Evolutionary conservation across 169 alveolate species (phyloP), one percentile per base, ranked within the genome.

Genomic region (Plasmodium inui): DNA sequence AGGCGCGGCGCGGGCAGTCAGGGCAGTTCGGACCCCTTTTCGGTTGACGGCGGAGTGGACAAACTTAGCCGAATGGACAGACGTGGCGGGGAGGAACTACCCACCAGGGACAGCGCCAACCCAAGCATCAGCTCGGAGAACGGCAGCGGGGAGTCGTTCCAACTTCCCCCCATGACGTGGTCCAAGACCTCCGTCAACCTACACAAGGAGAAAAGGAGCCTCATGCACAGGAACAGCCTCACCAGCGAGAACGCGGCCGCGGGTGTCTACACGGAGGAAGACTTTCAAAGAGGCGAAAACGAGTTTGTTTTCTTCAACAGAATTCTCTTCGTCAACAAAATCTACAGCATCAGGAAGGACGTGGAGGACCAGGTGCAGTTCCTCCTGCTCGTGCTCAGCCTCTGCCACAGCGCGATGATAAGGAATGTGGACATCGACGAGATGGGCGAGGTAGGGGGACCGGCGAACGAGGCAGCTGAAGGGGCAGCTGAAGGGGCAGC

Each of bases 381-480:
- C 73, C 73, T 78, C 26, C 53, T 89, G 14, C 83, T 89, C 22
- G 94, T 89, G 8, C 53, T 89, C 46, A 89, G 94, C 22, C 83
- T 89, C 46, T 89, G 94, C 17, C 94, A 89, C 39, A 84, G 95
- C 30, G 95, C 90, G 19, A 92, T 83, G 93, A 92, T 83, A 26
- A 22, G 95, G 30, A 84, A 84, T 74, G 92, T 70, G 2, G 95
- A 84, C 37, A 84, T 92, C 12, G 92, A 92, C 32, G 95, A 84
- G 32, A 73, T 84, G 95, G 95, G 46, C 30, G 61, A 17, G 19
- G 39, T 7, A 19, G 41, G 72, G 26, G 88, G 79, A 12, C 57
- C 73, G n/a, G 8, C 61, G 1, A 50, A 28, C 79, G 80, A 22
- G 39, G 71, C 71, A 12, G 57, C 70, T 61, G 79, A 82, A 28